Evolutionary conservation across 306 rosid species (phyloP).

Genomic region (Cucurbita moschata): DNA sequence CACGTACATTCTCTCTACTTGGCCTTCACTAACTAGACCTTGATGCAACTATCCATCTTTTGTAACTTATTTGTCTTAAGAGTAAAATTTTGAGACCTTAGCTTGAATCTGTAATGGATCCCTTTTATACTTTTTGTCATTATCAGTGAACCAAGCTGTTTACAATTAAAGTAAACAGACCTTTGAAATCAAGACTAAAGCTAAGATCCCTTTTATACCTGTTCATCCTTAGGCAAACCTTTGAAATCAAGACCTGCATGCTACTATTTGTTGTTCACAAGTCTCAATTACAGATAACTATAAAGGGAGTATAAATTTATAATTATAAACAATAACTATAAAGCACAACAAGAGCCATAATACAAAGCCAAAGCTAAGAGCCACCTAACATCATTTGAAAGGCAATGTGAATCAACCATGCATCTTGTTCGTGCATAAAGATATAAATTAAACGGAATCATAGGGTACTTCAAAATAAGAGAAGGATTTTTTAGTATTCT

Average conservation of each 20-base stretch:
- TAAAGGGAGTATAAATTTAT: neutral
- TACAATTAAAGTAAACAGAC: neutral
- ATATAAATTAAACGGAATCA: too few species aligned
- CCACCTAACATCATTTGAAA: too few species aligned
- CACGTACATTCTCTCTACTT: neutral
- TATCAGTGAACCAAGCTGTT: neutral
- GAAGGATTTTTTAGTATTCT: neutral
- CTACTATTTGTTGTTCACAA: neutral
- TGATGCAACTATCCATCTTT: neutral
- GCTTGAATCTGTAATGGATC: neutral
- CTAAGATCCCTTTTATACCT: too few species aligned
- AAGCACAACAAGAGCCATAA: neutral
- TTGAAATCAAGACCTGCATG: neutral
- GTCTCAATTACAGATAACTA: neutral
- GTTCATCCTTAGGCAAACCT: too few species aligned
- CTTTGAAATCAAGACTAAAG: neutral
- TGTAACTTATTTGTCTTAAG: too few species aligned
- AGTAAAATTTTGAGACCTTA: too few species aligned
- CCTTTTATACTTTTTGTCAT: neutral
- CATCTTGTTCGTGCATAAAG: too few species aligned
- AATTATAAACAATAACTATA: neutral
- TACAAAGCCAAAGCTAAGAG: neutral
- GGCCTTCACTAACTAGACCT: neutral
- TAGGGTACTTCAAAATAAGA: too few species aligned
- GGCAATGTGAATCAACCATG: too few species aligned